phyloP scores from a whole-genome alignment of 2,329 filamentous ascomycete species.

The Arachnopeziza araneosa region DNA sequence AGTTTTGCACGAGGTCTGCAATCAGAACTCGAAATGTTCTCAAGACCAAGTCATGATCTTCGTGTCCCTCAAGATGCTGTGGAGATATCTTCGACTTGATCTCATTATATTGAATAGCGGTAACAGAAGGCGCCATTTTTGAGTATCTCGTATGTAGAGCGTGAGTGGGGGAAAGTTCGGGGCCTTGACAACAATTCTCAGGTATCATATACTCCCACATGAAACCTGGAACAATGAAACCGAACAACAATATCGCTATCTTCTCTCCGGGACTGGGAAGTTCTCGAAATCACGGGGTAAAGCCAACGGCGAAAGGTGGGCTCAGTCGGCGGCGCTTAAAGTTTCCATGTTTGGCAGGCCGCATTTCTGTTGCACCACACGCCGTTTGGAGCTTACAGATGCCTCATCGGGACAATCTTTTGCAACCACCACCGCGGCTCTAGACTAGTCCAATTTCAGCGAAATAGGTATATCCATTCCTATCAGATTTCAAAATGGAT shows the following conservation, averaged over 20 bases:
- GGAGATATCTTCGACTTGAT: background rate
- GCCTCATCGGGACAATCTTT: background rate
- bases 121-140: background rate
- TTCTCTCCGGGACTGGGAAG: background rate
- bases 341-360: background rate
- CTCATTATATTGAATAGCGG: background rate
- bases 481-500: too few relatives aligned
- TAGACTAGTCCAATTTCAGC: background rate
- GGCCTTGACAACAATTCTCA: background rate
- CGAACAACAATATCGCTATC: background rate
- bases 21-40: conserved; percentile 57
- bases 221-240: background rate
- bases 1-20: conserved; percentile 65
- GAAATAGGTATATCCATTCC: background rate
- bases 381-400: background rate
- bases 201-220: background rate
- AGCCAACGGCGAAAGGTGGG: background rate
- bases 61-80: background rate
- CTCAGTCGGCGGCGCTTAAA: background rate
- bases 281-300: background rate
- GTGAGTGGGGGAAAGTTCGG: background rate
- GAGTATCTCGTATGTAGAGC: background rate
- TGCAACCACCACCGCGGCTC: background rate
- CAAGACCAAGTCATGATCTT: conserved; percentile 37
- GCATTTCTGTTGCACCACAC: background rate